These are phyloP conservation scores for Cavenderia fasciculata DNA, from an alignment of 78 protist species.

Conservation along the genomic window DNA sequence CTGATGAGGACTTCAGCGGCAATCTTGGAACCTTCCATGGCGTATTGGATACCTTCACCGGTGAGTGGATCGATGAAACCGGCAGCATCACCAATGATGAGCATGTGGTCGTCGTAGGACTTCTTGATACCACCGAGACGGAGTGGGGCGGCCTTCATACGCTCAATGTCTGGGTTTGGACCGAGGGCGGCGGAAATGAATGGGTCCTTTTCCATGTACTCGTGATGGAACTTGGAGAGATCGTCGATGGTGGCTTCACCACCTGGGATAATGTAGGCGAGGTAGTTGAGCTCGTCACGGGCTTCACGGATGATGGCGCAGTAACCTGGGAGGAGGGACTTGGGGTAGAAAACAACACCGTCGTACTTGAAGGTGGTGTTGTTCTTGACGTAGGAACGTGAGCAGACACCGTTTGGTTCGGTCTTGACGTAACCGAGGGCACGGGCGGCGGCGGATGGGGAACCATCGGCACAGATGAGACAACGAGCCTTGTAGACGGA, in stretches of 20 bases:
- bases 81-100: constrained; percentile 84
- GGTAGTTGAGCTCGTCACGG: constrained; percentile 79
- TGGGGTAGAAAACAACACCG: constrained; percentile 84
- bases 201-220: constrained; percentile 76
- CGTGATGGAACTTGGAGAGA: constrained; percentile 53
- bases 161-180: constrained; percentile 77
- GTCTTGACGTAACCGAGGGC: constrained; percentile 72
- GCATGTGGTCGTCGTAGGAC: constrained; percentile 67
- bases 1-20: constrained; percentile 53
- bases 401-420: constrained; percentile 82
- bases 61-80: constrained; percentile 83
- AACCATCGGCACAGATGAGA: constrained; percentile 83
- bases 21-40: constrained; percentile 74
- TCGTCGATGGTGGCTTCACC: constrained; percentile 69
- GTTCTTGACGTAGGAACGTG: constrained; percentile 82
- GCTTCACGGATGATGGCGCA: constrained; percentile 79
- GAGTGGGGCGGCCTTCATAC: constrained; percentile 81
- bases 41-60: constrained; percentile 85
- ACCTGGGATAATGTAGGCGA: constrained; percentile 83
- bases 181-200: constrained; percentile 70
- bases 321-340: constrained; percentile 79
- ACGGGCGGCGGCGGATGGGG: constrained; percentile 77
- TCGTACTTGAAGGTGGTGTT: constrained; percentile 74
- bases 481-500: constrained; percentile 69
- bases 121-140: constrained; percentile 81